A percentile compares a stretch with the other conserved stretches of the same genome.
These are phyloP conservation scores for Scheffersomyces ergatensis DNA, from an alignment of 805 yeast species.

Conservation along the genomic window DNA sequence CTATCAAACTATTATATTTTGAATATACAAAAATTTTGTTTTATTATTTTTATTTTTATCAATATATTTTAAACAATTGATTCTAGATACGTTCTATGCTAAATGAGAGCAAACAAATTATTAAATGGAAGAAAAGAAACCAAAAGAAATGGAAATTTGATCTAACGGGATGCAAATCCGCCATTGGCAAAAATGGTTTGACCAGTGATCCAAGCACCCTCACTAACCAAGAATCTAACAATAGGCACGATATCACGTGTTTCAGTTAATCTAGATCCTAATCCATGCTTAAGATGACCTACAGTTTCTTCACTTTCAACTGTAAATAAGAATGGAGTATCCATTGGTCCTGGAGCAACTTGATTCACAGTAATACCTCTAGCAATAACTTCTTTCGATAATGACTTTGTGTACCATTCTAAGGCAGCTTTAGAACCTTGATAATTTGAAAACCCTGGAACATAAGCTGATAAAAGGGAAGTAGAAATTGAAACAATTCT, in stretches of 20 bases:
- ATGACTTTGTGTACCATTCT: slow-evolving; percentile 49
- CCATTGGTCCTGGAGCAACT: slow-evolving; percentile 69
- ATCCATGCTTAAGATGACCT: slow-evolving; percentile 52
- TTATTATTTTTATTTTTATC: too few relatives aligned
- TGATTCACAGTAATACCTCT: slow-evolving; percentile 50
- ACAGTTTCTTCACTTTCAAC: slow-evolving; percentile 56
- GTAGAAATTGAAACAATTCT: slow-evolving; percentile 57
- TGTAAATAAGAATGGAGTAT: slow-evolving; percentile 61
- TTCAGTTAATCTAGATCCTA: slow-evolving; percentile 52
- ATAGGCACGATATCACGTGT: slow-evolving; percentile 63
- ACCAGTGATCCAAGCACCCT: slow-evolving; percentile 70
- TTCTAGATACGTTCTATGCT: too few relatives aligned
- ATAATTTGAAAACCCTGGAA: slow-evolving; percentile 48
- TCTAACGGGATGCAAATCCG: slow-evolving; percentile 60
- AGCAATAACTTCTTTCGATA: slow-evolving; percentile 51
- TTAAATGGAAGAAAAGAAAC: too few relatives aligned
- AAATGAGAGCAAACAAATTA: too few relatives aligned
- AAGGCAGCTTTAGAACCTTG: slow-evolving; percentile 61
- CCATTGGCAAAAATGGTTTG: slow-evolving; percentile 65
- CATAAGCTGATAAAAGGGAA: slow-evolving; percentile 64
- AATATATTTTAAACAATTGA: too few relatives aligned
- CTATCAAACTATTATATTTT: too few relatives aligned
- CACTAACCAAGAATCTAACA: slow-evolving; percentile 55
- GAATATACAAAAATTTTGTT: too few relatives aligned
- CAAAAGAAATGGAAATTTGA: neutral